A percentile compares a stretch with the other conserved stretches of the same genome.
Conservation (phyloP, 2,329 filamentous ascomycete genomes). For the Fusarium neocosmosporiellum region DNA sequence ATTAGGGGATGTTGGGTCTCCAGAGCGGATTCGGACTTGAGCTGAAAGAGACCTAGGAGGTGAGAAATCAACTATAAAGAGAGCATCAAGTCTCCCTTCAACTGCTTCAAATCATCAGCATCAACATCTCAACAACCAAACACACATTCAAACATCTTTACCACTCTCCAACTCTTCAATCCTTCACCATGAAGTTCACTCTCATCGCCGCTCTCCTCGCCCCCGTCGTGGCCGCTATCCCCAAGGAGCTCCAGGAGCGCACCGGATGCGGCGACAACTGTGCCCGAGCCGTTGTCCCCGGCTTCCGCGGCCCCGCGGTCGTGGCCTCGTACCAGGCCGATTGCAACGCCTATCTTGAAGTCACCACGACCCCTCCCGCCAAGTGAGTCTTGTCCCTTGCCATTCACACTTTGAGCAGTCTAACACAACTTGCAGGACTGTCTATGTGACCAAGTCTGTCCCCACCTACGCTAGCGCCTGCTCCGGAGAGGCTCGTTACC, state of each 20-base stretch:
- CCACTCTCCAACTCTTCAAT: not conserved
- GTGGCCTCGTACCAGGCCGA: constrained; percentile 29
- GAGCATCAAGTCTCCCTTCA: not conserved
- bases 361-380: constrained; percentile 30
- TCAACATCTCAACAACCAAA: not conserved
- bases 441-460: constrained; percentile 33
- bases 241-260: constrained; percentile 27
- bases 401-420: not conserved
- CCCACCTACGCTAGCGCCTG: constrained; percentile 39
- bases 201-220: constrained; percentile 28
- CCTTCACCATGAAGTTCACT: constrained; percentile 34
- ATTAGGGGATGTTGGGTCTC: not conserved
- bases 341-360: constrained; percentile 31
- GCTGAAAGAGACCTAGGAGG: not conserved
- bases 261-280: constrained; percentile 33
- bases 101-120: not conserved
- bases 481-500: constrained; percentile 32
- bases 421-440: constrained; percentile 19
- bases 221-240: constrained; percentile 24
- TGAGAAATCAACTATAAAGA: constrained; percentile 16
- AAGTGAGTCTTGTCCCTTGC: not conserved
- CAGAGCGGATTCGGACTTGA: not conserved
- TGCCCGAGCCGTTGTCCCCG: constrained; percentile 32
- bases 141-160: not conserved
- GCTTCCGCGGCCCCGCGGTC: constrained; percentile 15